Evolutionary conservation across 805 yeast species (phyloP), one percentile per base, ranked within the genome.

Genomic region (Pichia cabralensis): DNA sequence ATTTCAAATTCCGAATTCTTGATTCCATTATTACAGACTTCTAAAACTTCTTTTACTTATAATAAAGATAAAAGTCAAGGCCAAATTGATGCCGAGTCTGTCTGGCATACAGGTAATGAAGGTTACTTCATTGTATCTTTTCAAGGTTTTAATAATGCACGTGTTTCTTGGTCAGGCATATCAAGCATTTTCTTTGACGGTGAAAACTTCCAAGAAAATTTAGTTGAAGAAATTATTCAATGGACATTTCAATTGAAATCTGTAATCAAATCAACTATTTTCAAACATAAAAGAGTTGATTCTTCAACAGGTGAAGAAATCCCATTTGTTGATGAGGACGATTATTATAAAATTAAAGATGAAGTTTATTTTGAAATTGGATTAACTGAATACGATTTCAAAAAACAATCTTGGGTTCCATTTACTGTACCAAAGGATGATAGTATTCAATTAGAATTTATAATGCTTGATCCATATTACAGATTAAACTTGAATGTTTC

Each of bases 391-490:
- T 62, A 62, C 52, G 47, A 62, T 30, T 74, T 71, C 25, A 46
- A 51, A n/a, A 32, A 59, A 35, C 46, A 52, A 12, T 31, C 59
- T 36, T 92, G 95, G 96, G 64, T 53, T 11, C 94, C 95, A 21
- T 85, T 57, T 23, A 18, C 16, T 22, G 28, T 42, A 5, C 9
- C 53, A 31, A 31, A 13, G 12, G 14, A 53, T 29, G 31, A 24
- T 26, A 67, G 71, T 33, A 55, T 83, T 36, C 98, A 92, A 61
- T 64, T 92, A 37, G 88, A 85, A 49, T 75, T 86, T 56, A 74
- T 71, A 49, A 79, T 92, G 89, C 71, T 92, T 43, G 97, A 92
- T 55, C 98, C 99, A 28, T 92, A 89, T 64, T 86, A 86, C 53
- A 76, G 98, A 52, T 53, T 89, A 38, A 75, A 69, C 41, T 61